phyloP scores from a whole-genome alignment of 1,139 yeast genomes.

The Suhomyces choctaworum region DNA sequence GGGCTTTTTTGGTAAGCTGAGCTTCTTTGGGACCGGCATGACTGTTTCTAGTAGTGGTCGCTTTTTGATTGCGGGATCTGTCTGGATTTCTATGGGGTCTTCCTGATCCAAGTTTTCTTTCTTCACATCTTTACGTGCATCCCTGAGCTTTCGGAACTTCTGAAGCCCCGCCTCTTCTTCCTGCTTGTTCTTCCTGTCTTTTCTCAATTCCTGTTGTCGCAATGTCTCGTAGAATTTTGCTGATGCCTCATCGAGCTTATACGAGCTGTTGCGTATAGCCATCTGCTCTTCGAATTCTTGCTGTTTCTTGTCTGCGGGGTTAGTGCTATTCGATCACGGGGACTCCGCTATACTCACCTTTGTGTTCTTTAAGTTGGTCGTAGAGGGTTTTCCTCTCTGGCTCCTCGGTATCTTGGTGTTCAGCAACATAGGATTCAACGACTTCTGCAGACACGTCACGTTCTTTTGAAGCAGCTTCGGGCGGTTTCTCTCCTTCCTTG shows the following conservation, averaged over 20 bases:
- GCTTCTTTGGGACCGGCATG: conserved; percentile 1
- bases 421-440: conserved; percentile 5
- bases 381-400: conserved; percentile 16
- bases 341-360: conserved; percentile 15
- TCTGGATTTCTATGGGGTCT: not conserved
- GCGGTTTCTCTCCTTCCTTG: conserved; percentile 8
- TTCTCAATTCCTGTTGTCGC: conserved; percentile 16
- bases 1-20: conserved; percentile 1
- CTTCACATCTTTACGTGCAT: conserved; percentile 3
- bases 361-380: conserved; percentile 18
- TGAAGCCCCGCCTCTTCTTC: conserved; percentile 6
- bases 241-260: conserved; percentile 18
- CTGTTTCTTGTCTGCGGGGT: conserved; percentile 18
- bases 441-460: conserved; percentile 1
- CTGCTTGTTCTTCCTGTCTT: conserved; percentile 10
- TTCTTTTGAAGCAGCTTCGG: not conserved
- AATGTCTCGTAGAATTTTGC: conserved; percentile 27
- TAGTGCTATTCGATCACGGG: conserved; percentile 7
- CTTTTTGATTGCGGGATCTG: conserved; percentile 1
- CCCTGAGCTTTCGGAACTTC: conserved; percentile 1
- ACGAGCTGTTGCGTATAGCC: conserved; percentile 18
- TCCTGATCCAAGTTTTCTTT: not conserved
- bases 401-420: conserved; percentile 2
- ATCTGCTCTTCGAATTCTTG: conserved; percentile 18
- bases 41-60: conserved; percentile 1